Percentiles rank a stretch among this genome's conserved stretches.
Conservation (phyloP, 108 stramenopile genomes). For the Seminavis robusta region DNA sequence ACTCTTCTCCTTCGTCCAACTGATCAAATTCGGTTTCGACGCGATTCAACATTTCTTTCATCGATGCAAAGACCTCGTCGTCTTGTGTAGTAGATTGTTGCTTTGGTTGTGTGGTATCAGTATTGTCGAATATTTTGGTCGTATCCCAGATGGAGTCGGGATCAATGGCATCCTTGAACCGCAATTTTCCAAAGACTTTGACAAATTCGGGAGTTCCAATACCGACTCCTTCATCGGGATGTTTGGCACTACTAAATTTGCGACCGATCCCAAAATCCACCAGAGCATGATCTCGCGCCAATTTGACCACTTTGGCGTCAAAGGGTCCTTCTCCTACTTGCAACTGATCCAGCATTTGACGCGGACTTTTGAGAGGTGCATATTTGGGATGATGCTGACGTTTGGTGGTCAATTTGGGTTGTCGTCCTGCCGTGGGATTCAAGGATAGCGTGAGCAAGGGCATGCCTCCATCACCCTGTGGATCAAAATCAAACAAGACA, state of each 20-base stretch:
- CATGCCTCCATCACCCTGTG: slow-evolving; percentile 54
- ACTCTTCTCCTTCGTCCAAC: background rate
- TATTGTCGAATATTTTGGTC: no score
- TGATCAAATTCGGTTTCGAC: slow-evolving; percentile 2
- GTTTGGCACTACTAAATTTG: slow-evolving; percentile 6
- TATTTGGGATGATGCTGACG: background rate
- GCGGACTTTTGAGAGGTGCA: background rate
- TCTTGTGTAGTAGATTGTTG: no score
- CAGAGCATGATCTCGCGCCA: slow-evolving; percentile 53
- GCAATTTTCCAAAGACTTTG: slow-evolving; percentile 59
- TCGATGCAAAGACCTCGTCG: slow-evolving; percentile 8
- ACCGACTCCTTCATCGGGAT: slow-evolving; percentile 36
- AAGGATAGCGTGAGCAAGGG: slow-evolving; percentile 65
- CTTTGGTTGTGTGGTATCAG: no score
- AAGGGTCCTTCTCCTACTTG: slow-evolving; percentile 69
- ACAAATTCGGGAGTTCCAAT: no score
- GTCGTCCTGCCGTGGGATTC: slow-evolving; percentile 28
- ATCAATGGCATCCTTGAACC: slow-evolving; percentile 44
- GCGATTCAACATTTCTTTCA: slow-evolving; percentile 19
- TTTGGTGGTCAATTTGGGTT: no score
- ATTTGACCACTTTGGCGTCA: slow-evolving; percentile 60
- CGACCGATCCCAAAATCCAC: slow-evolving; percentile 78
- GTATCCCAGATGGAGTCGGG: no score
- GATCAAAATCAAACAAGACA: slow-evolving; percentile 63
- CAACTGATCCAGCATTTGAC: slow-evolving; percentile 27